A percentile compares a stretch with the other conserved stretches of the same genome.
Evolutionary conservation across 1,284 basidiomycete genomes (phyloP).

Genomic region (Heimioporus retisporus): DNA sequence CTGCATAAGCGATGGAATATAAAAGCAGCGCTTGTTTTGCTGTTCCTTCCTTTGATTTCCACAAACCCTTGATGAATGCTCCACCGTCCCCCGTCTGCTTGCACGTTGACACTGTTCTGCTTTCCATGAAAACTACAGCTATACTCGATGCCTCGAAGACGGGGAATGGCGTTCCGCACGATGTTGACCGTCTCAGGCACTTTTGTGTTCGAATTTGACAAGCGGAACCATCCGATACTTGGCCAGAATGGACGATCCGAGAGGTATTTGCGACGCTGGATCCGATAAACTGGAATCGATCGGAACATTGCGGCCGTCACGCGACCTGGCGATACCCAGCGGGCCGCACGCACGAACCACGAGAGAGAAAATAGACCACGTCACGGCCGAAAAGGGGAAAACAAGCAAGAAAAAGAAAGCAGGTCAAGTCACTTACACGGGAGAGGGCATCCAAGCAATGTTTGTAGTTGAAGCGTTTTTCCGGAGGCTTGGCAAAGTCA

Average conservation of each 20-base stretch:
- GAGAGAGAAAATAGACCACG: neutral
- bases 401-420: neutral
- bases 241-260: neutral
- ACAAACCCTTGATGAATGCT: neutral
- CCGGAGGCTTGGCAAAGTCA: constrained; percentile 88
- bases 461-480: constrained; percentile 90
- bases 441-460: constrained; percentile 88
- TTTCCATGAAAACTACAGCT: neutral
- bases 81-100: neutral
- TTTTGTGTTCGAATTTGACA: neutral
- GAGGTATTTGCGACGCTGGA: neutral
- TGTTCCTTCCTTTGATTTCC: neutral
- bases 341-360: neutral
- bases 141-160: neutral
- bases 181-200: neutral
- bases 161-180: neutral
- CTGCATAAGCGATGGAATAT: constrained; percentile 22
- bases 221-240: no score
- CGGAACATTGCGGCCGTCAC: constrained; percentile 20
- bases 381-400: constrained; percentile 3
- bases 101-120: neutral
- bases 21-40: constrained; percentile 8
- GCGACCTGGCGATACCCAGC: neutral
- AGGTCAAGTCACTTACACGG: constrained; percentile 58
- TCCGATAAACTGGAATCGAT: neutral